These are phyloP conservation scores for Plasmodium chabaudi DNA, from an alignment of 169 alveolate genomes.

Conservation along the genomic window DNA sequence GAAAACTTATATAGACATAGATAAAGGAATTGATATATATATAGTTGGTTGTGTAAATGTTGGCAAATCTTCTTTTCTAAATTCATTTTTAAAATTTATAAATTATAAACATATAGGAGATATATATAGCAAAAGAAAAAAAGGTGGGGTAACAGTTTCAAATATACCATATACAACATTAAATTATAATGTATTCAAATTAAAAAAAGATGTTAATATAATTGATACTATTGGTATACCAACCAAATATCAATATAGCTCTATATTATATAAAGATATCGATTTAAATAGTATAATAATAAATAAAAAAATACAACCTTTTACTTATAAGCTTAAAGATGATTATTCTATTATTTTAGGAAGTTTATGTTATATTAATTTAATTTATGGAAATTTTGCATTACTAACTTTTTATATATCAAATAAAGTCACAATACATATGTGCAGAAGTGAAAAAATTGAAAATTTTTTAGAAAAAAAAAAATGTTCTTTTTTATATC, in stretches of 20 bases:
- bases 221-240: conserved; percentile 92
- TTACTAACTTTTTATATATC: conserved; percentile 79
- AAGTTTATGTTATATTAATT: conserved; percentile 81
- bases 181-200: conserved; percentile 86
- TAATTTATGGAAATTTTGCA: conserved; percentile 63
- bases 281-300: conserved; percentile 81
- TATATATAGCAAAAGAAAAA: conserved; percentile 78
- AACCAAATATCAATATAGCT: conserved; percentile 79
- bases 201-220: conserved; percentile 86
- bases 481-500: conserved; percentile 82
- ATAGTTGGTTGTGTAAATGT: conserved; percentile 90
- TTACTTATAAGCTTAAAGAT: conserved; percentile 79
- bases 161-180: conserved; percentile 91
- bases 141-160: conserved; percentile 91
- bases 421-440: conserved; percentile 81
- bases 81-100: conserved; percentile 87
- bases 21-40: conserved; percentile 81
- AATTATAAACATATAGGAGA: conserved; percentile 85
- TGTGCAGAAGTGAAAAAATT: conserved; percentile 78
- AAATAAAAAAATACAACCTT: conserved; percentile 81
- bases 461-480: conserved; percentile 75
- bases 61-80: conserved; percentile 90
- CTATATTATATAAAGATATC: conserved; percentile 76
- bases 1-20: conserved; percentile 79
- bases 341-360: conserved; percentile 85